These are phyloP conservation scores for Pythium insidiosum DNA, from an alignment of 352 stramenopile species.

Conservation along the genomic window DNA sequence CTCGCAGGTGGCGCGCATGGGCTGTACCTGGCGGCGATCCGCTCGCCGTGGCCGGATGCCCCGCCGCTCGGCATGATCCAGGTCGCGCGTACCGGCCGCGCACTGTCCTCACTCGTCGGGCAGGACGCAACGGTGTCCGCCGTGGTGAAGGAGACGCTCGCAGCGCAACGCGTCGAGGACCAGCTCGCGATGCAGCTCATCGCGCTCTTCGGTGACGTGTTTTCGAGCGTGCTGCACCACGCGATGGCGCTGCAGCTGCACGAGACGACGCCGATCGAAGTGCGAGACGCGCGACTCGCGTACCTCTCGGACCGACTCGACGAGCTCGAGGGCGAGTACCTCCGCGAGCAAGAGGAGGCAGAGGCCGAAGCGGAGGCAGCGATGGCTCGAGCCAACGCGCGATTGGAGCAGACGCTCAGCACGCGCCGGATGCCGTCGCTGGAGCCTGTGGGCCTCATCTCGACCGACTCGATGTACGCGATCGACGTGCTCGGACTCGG, in stretches of 20 bases:
- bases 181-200: constrained; percentile 45
- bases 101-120: background rate
- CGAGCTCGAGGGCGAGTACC: constrained; percentile 24
- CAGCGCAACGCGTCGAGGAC: constrained; percentile 40
- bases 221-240: constrained; percentile 54
- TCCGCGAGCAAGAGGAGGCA: constrained; percentile 20
- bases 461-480: constrained; percentile 42
- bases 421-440: background rate
- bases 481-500: constrained; percentile 31
- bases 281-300: constrained; percentile 37
- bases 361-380: constrained; percentile 16
- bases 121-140: constrained; percentile 2
- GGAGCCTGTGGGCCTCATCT: constrained; percentile 20
- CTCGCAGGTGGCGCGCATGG: constrained; percentile 42
- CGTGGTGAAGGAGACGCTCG: constrained; percentile 27
- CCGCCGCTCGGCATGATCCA: constrained; percentile 58
- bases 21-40: constrained; percentile 49
- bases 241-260: constrained; percentile 37
- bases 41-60: constrained; percentile 36
- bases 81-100: constrained; percentile 26
- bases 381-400: constrained; percentile 9
- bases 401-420: constrained; percentile 22
- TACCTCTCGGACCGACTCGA: constrained; percentile 34
- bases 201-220: constrained; percentile 38
- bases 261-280: constrained; percentile 33